These are phyloP conservation scores for Hamigera avellanea DNA, from an alignment of 495 filamentous ascomycete genomes.

Conservation along the genomic window DNA sequence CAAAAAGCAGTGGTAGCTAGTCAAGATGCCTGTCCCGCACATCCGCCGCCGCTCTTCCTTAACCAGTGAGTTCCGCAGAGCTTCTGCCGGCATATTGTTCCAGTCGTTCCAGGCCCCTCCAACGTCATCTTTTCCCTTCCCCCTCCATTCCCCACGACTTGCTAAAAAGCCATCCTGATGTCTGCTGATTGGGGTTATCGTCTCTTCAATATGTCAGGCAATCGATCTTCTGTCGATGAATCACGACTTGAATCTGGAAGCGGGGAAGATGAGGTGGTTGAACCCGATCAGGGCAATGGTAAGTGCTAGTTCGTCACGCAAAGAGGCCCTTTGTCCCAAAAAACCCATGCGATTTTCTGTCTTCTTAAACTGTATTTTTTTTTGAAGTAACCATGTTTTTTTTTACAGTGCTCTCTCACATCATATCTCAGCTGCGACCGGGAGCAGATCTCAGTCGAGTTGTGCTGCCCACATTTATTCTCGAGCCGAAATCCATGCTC, in stretches of 20 bases:
- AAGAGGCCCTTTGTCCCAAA: background rate
- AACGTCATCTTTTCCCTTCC: conserved; percentile 1
- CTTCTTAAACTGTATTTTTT: background rate
- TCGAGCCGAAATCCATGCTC: conserved; percentile 95
- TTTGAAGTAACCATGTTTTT: conserved; percentile 1
- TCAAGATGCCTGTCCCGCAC: conserved; percentile 20
- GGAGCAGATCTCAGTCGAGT: conserved; percentile 93
- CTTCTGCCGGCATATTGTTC: too few species aligned
- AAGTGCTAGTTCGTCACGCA: conserved; percentile 9
- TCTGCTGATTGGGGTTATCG: conserved; percentile 17
- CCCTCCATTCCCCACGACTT: background rate
- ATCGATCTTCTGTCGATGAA: conserved; percentile 45
- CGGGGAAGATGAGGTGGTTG: conserved; percentile 67
- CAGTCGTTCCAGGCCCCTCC: background rate
- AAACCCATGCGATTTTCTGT: background rate
- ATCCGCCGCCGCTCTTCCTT: conserved; percentile 18
- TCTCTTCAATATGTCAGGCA: conserved; percentile 26
- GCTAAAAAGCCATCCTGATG: conserved; percentile 14
- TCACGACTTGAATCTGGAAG: conserved; percentile 22
- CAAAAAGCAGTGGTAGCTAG: conserved; percentile 1
- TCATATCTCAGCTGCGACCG: conserved; percentile 92
- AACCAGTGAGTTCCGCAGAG: conserved; percentile 10
- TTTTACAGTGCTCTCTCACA: conserved; percentile 69
- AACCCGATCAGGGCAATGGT: conserved; percentile 54
- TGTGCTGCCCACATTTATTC: conserved; percentile 91